Percentiles rank a stretch among this genome's conserved stretches.
Conservation (phyloP, 176 grass and related monocot genomes). For the Aegilops speltoides region DNA sequence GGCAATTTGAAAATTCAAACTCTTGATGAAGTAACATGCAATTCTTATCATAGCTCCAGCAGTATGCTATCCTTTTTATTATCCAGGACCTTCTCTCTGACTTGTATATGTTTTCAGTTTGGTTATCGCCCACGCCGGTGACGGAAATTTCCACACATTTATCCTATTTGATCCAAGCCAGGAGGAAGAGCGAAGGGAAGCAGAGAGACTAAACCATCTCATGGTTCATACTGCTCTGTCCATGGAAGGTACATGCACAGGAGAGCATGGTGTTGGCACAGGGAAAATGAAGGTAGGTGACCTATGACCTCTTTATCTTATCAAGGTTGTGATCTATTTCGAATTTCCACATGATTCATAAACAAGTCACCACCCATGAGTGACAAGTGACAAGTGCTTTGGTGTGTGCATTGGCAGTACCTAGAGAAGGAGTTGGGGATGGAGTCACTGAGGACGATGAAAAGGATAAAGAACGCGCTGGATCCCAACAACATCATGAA, state of each 20-base stretch:
- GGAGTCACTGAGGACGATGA: conserved; percentile 92
- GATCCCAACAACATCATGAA: conserved; percentile 99
- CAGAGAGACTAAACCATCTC: conserved; percentile 88
- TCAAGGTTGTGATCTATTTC: background rate
- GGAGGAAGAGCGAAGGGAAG: conserved; percentile 74
- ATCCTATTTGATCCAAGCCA: conserved; percentile 89
- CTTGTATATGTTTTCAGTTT: conserved; percentile 46
- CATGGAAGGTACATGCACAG: conserved; percentile 96
- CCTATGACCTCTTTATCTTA: background rate
- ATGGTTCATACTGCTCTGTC: conserved; percentile 95
- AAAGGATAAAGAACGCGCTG: conserved; percentile 81
- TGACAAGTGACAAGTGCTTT: background rate
- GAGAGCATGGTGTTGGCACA: conserved; percentile 95
- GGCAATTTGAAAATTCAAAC: background rate
- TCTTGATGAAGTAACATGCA: background rate
- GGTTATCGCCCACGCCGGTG: conserved; percentile 94
- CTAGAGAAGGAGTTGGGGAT: conserved; percentile 93
- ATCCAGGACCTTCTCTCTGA: conserved; percentile 20
- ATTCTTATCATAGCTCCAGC: background rate
- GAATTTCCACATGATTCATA: background rate
- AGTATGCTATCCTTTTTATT: background rate
- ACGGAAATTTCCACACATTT: conserved; percentile 97
- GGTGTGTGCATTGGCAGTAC: conserved; percentile 47
- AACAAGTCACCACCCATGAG: background rate
- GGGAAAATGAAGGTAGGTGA: conserved; percentile 93